Conservation (phyloP, 129 eudicot genomes). For the Tagetes erecta region DNA sequence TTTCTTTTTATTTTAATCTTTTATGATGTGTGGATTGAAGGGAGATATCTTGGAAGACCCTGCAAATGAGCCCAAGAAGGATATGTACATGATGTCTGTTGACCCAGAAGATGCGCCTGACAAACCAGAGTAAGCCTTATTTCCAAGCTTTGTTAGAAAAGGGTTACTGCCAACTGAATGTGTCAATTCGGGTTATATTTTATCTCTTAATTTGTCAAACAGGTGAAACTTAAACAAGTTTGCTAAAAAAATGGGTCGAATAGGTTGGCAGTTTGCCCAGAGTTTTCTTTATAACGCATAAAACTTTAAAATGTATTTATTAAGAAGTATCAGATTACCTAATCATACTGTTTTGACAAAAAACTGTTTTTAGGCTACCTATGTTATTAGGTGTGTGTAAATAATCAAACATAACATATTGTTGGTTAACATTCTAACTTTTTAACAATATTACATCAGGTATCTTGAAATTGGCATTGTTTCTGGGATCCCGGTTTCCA, state of each 20-base stretch:
- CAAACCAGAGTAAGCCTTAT: conserved; percentile 70
- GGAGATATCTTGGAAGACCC: conserved; percentile 99
- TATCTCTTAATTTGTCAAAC: not conserved
- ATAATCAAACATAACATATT: not conserved
- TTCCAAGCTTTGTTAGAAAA: not conserved
- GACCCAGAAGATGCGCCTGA: conserved; percentile 92
- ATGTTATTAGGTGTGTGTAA: not conserved
- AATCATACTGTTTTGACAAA: not conserved
- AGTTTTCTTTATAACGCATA: not conserved
- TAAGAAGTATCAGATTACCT: not conserved
- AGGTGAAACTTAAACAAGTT: not conserved
- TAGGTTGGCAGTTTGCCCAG: not conserved
- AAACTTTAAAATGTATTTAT: not conserved
- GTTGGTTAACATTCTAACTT: conserved; percentile 9
- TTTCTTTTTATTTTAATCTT: not conserved
- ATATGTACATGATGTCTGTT: conserved; percentile 92
- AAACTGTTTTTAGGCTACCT: not conserved
- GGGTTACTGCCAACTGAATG: not conserved
- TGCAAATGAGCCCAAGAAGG: conserved; percentile 90
- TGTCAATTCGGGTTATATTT: not conserved
- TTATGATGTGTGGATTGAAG: conserved; percentile 34
- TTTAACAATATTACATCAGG: conserved; percentile 40
- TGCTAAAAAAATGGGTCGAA: not conserved
- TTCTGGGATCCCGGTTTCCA: conserved; percentile 78
- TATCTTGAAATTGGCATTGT: conserved; percentile 84